Evolutionary conservation across 495 filamentous ascomycete species (phyloP).

Genomic region (Clohesyomyces aquaticus): DNA sequence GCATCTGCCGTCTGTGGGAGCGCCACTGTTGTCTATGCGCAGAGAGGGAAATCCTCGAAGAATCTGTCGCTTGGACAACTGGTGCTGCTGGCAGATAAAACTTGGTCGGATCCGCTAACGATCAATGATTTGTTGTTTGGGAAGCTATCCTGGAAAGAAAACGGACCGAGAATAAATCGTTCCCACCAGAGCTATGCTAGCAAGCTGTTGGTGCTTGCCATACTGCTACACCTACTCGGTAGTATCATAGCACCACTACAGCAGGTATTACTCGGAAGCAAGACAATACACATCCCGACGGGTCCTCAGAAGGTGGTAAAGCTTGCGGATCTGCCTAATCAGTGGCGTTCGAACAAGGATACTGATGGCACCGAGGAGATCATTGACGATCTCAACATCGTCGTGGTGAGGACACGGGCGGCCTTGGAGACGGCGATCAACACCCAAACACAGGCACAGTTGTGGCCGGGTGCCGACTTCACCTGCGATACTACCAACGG

Average conservation of each 20-base stretch:
- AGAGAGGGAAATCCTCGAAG: conserved; percentile 14
- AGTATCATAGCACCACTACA: conserved; percentile 41
- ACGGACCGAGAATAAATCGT: background rate
- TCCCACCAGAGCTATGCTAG: background rate
- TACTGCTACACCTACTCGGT: conserved; percentile 37
- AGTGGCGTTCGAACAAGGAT: background rate
- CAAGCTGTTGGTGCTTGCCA: conserved; percentile 15
- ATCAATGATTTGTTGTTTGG: conserved; percentile 13
- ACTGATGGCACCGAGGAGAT: background rate
- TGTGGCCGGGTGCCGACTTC: conserved; percentile 26
- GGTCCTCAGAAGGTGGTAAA: background rate
- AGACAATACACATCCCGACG: conserved; percentile 9
- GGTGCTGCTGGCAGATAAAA: conserved; percentile 41
- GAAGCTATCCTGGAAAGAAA: background rate
- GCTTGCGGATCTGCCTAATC: conserved; percentile 4
- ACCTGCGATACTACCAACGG: background rate
- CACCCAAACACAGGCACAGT: conserved; percentile 24
- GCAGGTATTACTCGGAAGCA: conserved; percentile 32
- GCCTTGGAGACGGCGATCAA: conserved; percentile 34
- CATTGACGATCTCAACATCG: background rate
- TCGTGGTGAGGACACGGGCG: conserved; percentile 9
- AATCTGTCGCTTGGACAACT: conserved; percentile 35
- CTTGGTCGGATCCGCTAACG: conserved; percentile 40
- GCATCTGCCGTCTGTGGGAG: conserved; percentile 43
- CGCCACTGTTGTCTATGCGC: conserved; percentile 42